Percentiles rank a stretch among this genome's conserved stretches.
Evolutionary conservation across 345 rosid species (phyloP).

Genomic region (Eucalyptus decipiens): DNA sequence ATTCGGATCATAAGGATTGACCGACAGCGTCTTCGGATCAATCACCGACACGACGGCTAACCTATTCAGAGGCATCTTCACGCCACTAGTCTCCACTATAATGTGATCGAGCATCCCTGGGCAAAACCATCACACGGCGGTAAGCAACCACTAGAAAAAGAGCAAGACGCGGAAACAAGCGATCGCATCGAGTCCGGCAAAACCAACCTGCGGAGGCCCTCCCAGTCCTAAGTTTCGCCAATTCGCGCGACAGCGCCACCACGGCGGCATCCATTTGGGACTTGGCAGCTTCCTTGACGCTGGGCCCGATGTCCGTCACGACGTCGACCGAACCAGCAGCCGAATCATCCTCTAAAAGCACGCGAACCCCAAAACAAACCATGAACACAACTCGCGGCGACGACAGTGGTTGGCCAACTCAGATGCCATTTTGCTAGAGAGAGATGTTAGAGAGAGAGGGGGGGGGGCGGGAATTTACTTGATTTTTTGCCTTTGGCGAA

Average conservation of each 20-base stretch:
- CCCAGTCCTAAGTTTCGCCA: slow-evolving; percentile 76
- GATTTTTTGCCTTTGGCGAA: slow-evolving; percentile 75
- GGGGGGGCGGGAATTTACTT: slow-evolving; percentile 13
- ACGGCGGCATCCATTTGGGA: slow-evolving; percentile 92
- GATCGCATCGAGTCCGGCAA: not conserved
- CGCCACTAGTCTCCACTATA: slow-evolving; percentile 64
- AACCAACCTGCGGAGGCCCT: slow-evolving; percentile 69
- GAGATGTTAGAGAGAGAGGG: not conserved
- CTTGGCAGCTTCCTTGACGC: slow-evolving; percentile 44
- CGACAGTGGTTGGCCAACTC: not conserved
- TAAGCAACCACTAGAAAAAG: not conserved
- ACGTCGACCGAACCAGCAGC: slow-evolving; percentile 35
- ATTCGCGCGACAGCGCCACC: slow-evolving; percentile 63
- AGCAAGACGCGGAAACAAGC: not conserved
- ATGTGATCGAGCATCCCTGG: slow-evolving; percentile 96
- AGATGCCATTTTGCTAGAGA: not conserved
- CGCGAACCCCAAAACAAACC: not conserved
- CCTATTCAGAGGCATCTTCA: slow-evolving; percentile 75
- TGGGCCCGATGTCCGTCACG: slow-evolving; percentile 53
- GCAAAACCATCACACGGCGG: not conserved
- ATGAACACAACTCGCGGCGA: not conserved
- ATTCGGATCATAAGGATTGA: slow-evolving; percentile 88
- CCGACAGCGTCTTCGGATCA: slow-evolving; percentile 76
- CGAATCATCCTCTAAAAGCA: slow-evolving; percentile 64
- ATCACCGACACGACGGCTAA: slow-evolving; percentile 83